phyloP scores from a whole-genome alignment of 768 basidiomycete species.

The Cyclocybe cylindracea region DNA sequence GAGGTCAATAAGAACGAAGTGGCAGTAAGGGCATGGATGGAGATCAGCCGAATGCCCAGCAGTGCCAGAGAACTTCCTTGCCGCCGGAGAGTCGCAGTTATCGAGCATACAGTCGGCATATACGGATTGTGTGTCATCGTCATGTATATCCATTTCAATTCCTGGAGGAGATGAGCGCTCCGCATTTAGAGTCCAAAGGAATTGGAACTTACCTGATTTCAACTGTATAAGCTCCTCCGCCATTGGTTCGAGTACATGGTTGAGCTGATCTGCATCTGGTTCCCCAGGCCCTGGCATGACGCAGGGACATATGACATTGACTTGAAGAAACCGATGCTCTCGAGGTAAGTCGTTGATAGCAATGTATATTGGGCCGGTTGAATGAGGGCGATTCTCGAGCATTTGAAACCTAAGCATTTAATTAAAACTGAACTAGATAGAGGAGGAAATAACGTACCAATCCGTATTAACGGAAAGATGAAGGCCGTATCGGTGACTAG shows the following conservation, averaged over 20 bases:
- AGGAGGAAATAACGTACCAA: constrained; percentile 17
- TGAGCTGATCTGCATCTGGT: constrained; percentile 24
- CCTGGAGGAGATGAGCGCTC: constrained; percentile 11
- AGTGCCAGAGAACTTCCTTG: constrained; percentile 22
- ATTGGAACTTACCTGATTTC: constrained; percentile 19
- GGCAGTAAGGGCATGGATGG: constrained; percentile 27
- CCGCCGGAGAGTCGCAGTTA: constrained; percentile 27
- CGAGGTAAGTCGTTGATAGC: constrained; percentile 22
- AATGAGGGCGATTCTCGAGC: constrained; percentile 22
- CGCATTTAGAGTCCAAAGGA: too few relatives aligned
- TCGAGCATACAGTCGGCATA: constrained; percentile 25
- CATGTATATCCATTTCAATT: constrained; percentile 24
- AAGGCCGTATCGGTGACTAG: constrained; percentile 17
- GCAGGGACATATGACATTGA: constrained; percentile 19
- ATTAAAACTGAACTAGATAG: background rate
- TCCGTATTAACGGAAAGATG: constrained; percentile 25
- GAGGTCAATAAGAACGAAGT: constrained; percentile 17
- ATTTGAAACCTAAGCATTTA: constrained; percentile 21
- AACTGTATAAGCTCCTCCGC: constrained; percentile 16
- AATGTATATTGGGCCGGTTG: constrained; percentile 22
- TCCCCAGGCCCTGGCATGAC: constrained; percentile 28
- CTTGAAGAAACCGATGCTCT: constrained; percentile 16
- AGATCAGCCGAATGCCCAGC: constrained; percentile 24
- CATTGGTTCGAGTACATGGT: constrained; percentile 20
- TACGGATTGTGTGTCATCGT: constrained; percentile 12